Evolutionary conservation across 495 filamentous ascomycete species (phyloP).

Genomic region (Parathielavia hyrcaniae): DNA sequence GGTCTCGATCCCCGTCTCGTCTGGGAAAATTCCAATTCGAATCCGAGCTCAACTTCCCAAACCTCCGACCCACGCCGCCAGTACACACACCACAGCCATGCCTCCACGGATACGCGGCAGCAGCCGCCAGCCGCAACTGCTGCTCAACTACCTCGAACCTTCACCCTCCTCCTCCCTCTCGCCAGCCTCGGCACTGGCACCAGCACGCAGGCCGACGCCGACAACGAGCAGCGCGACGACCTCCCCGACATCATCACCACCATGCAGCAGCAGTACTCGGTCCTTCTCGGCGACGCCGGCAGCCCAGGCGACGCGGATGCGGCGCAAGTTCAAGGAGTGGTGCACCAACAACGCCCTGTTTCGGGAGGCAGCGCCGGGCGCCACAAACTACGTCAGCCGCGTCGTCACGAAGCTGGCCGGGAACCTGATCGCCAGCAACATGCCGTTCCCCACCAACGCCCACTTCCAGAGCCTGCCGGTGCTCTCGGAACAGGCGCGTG

Average conservation of each 20-base stretch:
- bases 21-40: constrained; percentile 17
- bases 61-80: constrained; percentile 12
- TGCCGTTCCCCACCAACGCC: constrained; percentile 72
- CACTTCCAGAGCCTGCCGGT: constrained; percentile 66
- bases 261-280: constrained; percentile 2
- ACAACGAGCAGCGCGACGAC: constrained; percentile 3
- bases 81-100: constrained; percentile 21
- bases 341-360: constrained; percentile 12
- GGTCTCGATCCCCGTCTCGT: neutral
- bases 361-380: neutral
- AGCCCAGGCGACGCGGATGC: constrained; percentile 15
- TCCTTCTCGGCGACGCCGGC: constrained; percentile 27
- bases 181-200: neutral
- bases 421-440: neutral
- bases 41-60: constrained; percentile 1
- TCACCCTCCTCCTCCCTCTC: neutral
- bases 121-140: constrained; percentile 21
- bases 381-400: constrained; percentile 18
- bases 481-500: constrained; percentile 66
- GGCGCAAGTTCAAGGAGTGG: constrained; percentile 21
- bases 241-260: constrained; percentile 3
- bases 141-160: constrained; percentile 23
- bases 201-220: constrained; percentile 6
- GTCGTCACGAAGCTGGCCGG: neutral
- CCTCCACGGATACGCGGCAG: constrained; percentile 30